These are phyloP conservation scores for Phytopythium delawarense DNA, from an alignment of 352 stramenopile genomes.

Conservation along the genomic window DNA sequence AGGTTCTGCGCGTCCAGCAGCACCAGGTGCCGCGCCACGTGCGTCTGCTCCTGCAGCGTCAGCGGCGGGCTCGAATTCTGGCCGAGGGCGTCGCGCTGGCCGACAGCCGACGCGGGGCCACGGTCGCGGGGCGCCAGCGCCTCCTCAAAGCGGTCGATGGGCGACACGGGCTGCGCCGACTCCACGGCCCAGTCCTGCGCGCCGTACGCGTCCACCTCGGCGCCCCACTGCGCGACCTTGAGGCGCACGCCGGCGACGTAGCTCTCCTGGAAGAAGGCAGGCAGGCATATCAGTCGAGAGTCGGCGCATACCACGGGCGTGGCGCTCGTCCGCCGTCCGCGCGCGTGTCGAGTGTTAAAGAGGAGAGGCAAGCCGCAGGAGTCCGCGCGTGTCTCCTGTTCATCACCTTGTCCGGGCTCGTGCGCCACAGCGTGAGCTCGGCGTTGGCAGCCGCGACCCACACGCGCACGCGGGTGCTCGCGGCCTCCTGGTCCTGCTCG, in stretches of 20 bases:
- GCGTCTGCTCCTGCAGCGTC: slow-evolving; percentile 5
- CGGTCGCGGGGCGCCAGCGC: background rate
- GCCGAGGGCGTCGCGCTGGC: background rate
- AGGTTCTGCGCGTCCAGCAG: slow-evolving; percentile 10
- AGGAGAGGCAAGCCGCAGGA: too few species aligned
- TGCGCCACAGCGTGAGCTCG: slow-evolving; percentile 5
- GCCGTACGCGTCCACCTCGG: slow-evolving; percentile 1
- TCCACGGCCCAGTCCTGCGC: background rate
- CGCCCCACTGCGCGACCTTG: slow-evolving; percentile 1
- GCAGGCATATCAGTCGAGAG: background rate
- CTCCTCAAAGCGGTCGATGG: background rate
- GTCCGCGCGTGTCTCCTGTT: background rate
- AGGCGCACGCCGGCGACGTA: slow-evolving; percentile 4
- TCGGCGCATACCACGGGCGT: background rate
- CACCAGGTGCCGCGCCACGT: background rate
- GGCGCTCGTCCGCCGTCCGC: background rate
- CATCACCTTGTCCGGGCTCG: slow-evolving; percentile 4
- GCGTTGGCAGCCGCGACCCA: slow-evolving; percentile 6
- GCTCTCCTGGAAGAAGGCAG: background rate
- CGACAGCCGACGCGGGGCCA: background rate
- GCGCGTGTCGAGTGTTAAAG: background rate
- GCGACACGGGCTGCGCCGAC: background rate
- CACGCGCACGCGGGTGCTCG: background rate
- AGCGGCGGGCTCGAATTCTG: background rate
- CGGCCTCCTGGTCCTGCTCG: background rate